Conservation (phyloP, 495 filamentous ascomycete species). For the Aspergillus diversus region DNA sequence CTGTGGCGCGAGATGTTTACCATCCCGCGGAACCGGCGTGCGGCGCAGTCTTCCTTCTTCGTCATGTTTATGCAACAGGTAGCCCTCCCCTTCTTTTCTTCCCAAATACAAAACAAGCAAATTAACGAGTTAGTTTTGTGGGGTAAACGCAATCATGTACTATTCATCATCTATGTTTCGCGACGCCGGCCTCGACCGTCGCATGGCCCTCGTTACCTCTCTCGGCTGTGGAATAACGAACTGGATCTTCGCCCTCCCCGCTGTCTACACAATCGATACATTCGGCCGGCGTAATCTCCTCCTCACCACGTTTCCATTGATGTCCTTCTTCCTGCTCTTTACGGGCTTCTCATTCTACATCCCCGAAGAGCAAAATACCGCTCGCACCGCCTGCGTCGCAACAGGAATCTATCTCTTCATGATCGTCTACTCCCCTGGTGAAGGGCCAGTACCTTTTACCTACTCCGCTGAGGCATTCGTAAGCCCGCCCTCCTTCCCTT, state of each 20-base stretch:
- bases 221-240: conserved; percentile 68
- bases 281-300: conserved; percentile 64
- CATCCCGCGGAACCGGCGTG: conserved; percentile 56
- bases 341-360: conserved; percentile 64
- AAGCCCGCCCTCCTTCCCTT: neutral
- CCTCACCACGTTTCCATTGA: conserved; percentile 66
- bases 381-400: conserved; percentile 43
- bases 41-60: conserved; percentile 53
- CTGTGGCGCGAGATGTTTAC: conserved; percentile 57
- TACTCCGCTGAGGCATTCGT: conserved; percentile 62
- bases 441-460: conserved; percentile 59
- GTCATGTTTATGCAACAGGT: conserved; percentile 56
- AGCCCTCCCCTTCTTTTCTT: neutral
- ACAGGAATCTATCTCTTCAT: conserved; percentile 56
- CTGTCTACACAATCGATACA: conserved; percentile 70
- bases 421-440: conserved; percentile 58
- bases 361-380: conserved; percentile 30
- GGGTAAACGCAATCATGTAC: conserved; percentile 57
- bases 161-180: conserved; percentile 62
- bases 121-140: conserved; percentile 39
- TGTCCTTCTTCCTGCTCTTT: conserved; percentile 60
- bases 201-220: conserved; percentile 54
- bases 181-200: conserved; percentile 48
- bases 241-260: conserved; percentile 67
- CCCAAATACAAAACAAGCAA: neutral